Evolutionary conservation across 2,329 filamentous ascomycete species (phyloP), one percentile per base, ranked within the genome.

Genomic region (Alternaria tenuissima): DNA sequence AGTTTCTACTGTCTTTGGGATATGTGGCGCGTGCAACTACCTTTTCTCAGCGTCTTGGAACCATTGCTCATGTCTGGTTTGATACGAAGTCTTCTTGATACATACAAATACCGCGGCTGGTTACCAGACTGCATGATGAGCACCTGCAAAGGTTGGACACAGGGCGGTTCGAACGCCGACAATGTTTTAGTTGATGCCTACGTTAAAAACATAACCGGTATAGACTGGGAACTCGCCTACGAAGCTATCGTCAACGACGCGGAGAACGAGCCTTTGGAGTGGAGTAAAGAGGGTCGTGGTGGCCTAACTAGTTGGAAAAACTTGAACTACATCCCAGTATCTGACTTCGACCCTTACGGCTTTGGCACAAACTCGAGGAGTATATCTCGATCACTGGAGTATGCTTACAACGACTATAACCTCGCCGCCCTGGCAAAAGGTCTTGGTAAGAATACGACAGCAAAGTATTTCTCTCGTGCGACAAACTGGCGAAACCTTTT

Each of bases 91-190:
- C 79, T 93, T 32, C 86, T 93, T 18, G 90, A 92, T 59, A 91
- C 86, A 1, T 93, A 92, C 66, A 83, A 86, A 26, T 84, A 92
- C 57, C 85, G 90, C 64, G 91, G 90, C 1, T 92, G 88, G 83
- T 81, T 93, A 1, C 91, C 91, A 0, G 91, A 93, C 69, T 93
- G 90, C 64, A 87, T 89, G 36, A 93, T 93, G 90, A 88, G 85
- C n/a, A 82, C 92, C 1, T 91, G 86, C 73, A 91, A 90, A 72
- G 91, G 91, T 0, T 89, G 85, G 69, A 93, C 90, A 0, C 91
- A 93, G 79, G 90, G 91, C 11, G 91, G 91, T 0, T 91, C 89
- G 0, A 92, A 93, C 60, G 90, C 91, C 3, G 91, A 93, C 68
- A 84, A 89, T 16, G 83, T 93, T 0, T 78, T 93, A 3, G 87